These are phyloP conservation scores for Phragmites australis DNA, from an alignment of 176 grass and related monocot species.

Conservation along the genomic window DNA sequence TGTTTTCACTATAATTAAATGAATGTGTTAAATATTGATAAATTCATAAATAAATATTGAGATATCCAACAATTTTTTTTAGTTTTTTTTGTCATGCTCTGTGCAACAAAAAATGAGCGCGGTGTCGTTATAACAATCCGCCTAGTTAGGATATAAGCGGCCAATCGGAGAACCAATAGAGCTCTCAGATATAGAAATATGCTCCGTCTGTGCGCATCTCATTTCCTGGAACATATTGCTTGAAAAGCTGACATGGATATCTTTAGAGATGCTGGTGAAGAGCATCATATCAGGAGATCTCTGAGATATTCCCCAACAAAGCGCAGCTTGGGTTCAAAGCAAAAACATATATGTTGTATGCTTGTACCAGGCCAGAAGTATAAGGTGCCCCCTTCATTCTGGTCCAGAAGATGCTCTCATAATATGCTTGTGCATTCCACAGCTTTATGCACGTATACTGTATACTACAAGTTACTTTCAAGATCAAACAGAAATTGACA, in stretches of 20 bases:
- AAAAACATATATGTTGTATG: conserved; percentile 3
- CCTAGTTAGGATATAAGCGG: not conserved
- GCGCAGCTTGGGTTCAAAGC: not conserved
- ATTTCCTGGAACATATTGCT: not conserved
- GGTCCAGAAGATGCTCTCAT: not conserved
- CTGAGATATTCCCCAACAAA: conserved; percentile 11
- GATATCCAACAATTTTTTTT: too few species aligned
- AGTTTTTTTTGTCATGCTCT: too few species aligned
- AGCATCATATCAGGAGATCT: conserved; percentile 13
- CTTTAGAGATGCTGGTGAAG: not conserved
- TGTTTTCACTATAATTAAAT: too few species aligned
- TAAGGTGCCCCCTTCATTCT: not conserved
- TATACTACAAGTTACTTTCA: not conserved
- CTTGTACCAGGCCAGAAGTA: not conserved
- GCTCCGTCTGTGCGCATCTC: not conserved
- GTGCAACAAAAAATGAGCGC: too few species aligned
- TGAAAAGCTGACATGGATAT: not conserved
- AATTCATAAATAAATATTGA: too few species aligned
- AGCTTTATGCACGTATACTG: not conserved
- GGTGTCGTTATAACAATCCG: too few species aligned
- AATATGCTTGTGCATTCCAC: not conserved
- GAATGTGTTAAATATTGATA: too few species aligned
- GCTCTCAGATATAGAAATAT: not conserved
- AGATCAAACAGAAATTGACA: not conserved
- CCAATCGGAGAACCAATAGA: not conserved